Evolutionary conservation across 352 stramenopile species (phyloP), one percentile per base, ranked within the genome.

Genomic region (Hyphochytrium catenoides): DNA sequence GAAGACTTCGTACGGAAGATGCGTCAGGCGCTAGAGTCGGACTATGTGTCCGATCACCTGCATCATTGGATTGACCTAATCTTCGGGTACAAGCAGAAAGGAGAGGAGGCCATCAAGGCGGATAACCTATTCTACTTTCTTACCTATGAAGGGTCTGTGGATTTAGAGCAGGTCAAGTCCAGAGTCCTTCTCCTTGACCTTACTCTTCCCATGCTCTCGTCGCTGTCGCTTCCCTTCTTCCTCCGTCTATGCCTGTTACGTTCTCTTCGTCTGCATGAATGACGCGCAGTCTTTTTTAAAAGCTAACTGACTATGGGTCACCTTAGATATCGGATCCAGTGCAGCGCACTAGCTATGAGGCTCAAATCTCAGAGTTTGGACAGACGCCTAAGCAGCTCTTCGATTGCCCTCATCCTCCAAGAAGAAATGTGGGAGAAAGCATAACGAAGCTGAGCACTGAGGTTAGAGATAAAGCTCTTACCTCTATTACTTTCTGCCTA

Each of bases 291-390:
- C n/a, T n/a, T n/a, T n/a, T n/a, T n/a, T n/a, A n/a, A n/a, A n/a
- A n/a, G n/a, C n/a, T n/a, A n/a, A n/a, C n/a, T n/a, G n/a, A n/a
- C n/a, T n/a, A n/a, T n/a, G n/a, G n/a, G n/a, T n/a, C n/a, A n/a
- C n/a, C n/a, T n/a, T n/a, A 52, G 21, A 82, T 93, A 24, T 52
- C 64, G 0, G 78, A 95, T 43, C 67, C 66, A 8, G 65, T 94
- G 14, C 70, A 95, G 37, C 69, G 87, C 31, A 85, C 82, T 36
- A 91, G 85, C 12, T 86, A 93, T 12, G 72, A 91, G 46, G 65
- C 62, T 0, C 79, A 93, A 41, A 91, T 94, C 31, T 70, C 87
- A 42, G 71, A 91, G 43, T 91, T 91, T 48, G 75, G 75, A 1
- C 75, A 91, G 47, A 91, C 74, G 0, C 75, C 75, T 0, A 81